Evolutionary conservation across 495 filamentous ascomycete species (phyloP).

Genomic region (Daldinia vernicosa): DNA sequence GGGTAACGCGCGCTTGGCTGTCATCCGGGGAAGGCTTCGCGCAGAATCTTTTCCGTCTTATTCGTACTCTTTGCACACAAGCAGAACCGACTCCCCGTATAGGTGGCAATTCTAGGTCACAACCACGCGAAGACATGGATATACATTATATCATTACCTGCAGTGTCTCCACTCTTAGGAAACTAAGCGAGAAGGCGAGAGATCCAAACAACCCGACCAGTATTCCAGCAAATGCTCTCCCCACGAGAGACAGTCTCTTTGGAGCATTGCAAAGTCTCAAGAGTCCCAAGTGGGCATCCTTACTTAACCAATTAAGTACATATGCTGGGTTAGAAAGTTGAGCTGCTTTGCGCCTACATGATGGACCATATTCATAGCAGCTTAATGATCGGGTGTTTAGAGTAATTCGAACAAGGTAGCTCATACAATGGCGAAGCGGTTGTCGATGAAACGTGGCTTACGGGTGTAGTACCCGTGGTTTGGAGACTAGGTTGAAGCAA

Average conservation of each 20-base stretch:
- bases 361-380: background rate
- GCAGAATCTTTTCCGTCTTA: conserved; percentile 75
- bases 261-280: conserved; percentile 68
- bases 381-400: background rate
- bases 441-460: conserved; percentile 4
- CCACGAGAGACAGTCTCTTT: conserved; percentile 74
- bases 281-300: conserved; percentile 59
- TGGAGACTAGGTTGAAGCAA: conserved; percentile 23
- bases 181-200: conserved; percentile 75
- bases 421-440: background rate
- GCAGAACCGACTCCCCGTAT: conserved; percentile 52
- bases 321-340: conserved; percentile 71
- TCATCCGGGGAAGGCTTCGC: conserved; percentile 87
- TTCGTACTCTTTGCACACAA: conserved; percentile 73
- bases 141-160: conserved; percentile 71
- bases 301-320: conserved; percentile 76
- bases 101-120: conserved; percentile 44
- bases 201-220: conserved; percentile 63
- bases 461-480: conserved; percentile 1
- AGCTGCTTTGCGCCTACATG: conserved; percentile 2
- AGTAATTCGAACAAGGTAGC: conserved; percentile 9
- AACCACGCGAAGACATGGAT: conserved; percentile 55
- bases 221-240: conserved; percentile 72
- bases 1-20: conserved; percentile 83
- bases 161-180: conserved; percentile 73